A percentile compares a stretch with the other conserved stretches of the same genome.
Conservation (phyloP, 495 filamentous ascomycete genomes). For the Penicillium manginii region DNA sequence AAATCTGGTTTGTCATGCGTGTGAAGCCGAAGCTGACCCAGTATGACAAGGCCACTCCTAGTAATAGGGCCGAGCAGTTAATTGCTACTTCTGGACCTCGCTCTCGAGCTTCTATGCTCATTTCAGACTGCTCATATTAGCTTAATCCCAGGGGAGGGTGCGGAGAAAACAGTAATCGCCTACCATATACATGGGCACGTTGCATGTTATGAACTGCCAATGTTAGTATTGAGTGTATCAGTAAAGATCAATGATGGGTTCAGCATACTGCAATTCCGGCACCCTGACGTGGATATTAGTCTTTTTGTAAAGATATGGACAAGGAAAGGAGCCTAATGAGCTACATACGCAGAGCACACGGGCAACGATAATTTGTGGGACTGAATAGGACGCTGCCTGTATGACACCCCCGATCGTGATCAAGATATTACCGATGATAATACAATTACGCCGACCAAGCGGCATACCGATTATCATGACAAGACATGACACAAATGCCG, state of each 20-base stretch:
- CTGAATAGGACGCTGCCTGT: slow-evolving; percentile 22
- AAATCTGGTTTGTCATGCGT: slow-evolving; percentile 28
- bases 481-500: slow-evolving; percentile 32
- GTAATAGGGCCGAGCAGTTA: slow-evolving; percentile 12
- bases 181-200: neutral
- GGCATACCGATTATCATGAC: slow-evolving; percentile 22
- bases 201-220: neutral
- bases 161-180: neutral
- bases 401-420: slow-evolving; percentile 23
- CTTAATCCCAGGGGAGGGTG: neutral
- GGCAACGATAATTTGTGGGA: slow-evolving; percentile 26
- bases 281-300: neutral
- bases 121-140: neutral
- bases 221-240: neutral
- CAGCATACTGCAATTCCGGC: neutral
- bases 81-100: slow-evolving; percentile 23
- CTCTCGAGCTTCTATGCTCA: neutral
- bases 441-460: slow-evolving; percentile 28
- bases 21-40: slow-evolving; percentile 27
- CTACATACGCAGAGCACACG: slow-evolving; percentile 22
- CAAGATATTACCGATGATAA: slow-evolving; percentile 33
- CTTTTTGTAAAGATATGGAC: neutral
- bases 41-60: slow-evolving; percentile 21
- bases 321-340: neutral
- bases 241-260: neutral